These are phyloP conservation scores for Mangifera indica DNA, from an alignment of 345 rosid genomes.

Conservation along the genomic window DNA sequence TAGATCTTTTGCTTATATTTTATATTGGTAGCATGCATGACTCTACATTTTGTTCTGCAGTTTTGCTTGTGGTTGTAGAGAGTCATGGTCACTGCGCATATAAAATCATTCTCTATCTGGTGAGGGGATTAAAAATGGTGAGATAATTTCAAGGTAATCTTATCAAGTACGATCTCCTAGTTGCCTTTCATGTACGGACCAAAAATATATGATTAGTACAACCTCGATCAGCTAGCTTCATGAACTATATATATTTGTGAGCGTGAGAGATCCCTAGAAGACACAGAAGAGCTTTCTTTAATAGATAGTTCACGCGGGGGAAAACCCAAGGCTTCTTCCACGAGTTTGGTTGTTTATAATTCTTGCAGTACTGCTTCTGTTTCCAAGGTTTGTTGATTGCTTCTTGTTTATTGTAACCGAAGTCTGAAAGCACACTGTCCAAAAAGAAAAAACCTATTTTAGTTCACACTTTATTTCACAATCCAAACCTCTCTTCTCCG, in stretches of 20 bases:
- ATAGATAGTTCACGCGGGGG: background rate
- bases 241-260: background rate
- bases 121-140: no score
- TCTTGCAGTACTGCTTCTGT: background rate
- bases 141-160: no score
- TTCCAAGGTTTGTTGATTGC: constrained; percentile 8
- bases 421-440: constrained; percentile 12
- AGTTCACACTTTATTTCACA: background rate
- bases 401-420: background rate
- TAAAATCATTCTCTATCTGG: background rate
- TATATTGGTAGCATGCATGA: constrained; percentile 1
- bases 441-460: background rate
- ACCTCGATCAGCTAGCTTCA: constrained; percentile 12
- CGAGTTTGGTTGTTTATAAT: background rate
- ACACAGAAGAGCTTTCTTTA: background rate
- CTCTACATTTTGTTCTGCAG: background rate
- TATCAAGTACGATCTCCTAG: background rate
- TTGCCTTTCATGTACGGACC: background rate
- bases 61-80: background rate
- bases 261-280: constrained; percentile 17
- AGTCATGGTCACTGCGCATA: background rate
- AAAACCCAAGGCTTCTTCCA: constrained; percentile 10
- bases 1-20: background rate
- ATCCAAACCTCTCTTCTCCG: background rate
- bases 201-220: background rate